Evolutionary conservation across 108 stramenopile species (phyloP), one percentile per base, ranked within the genome.

Genomic region (Asterionellopsis glacialis): DNA sequence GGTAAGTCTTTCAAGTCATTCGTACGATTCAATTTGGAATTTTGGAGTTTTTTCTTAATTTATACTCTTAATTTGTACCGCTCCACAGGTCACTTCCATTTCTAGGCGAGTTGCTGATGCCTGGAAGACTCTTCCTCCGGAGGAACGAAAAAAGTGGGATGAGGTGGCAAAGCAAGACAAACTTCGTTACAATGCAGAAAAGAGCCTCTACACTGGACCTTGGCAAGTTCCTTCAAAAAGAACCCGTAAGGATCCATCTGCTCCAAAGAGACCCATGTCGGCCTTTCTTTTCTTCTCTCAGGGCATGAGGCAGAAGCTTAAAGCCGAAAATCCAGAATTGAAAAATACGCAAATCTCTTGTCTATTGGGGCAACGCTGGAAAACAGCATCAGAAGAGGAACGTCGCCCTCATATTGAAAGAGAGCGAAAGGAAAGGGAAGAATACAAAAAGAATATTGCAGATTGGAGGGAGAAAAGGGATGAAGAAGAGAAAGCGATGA

Each of bases 301-400:
- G 28, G 59, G 38, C 24, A 70, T 55, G 52, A 63, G 82, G 10
- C 28, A 53, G 6, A 48, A 55, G 11, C 25, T 83, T 40, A 83
- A 79, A 22, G 45, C 66, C 18, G 42, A 69, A 22, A 61, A 77
- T 62, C 79, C 79, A 11, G 56, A 72, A 4, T 23, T 80, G 57
- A 63, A 59, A 1, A 77, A 80, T 55, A 70, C 70, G 14, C 76
- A 83, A n/a, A 67, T 83, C 16, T 77, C 79, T 23, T 74, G 72
- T 33, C 27, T 71, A 15, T 51, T 80, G 41, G 69, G 73, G 10
- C 42, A 68, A n/a, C 62, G 49, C 27, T 83, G 82, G 82, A 65
- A 58, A 14, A 55, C 21, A 18, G 66, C 67, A 38, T 63, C 76
- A 11, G 65, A 73, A n/a, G 73, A 77, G 14, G 65, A 77, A 13